Evolutionary conservation across 208 protist species (phyloP).

Genomic region (Trypanosoma vivax): DNA sequence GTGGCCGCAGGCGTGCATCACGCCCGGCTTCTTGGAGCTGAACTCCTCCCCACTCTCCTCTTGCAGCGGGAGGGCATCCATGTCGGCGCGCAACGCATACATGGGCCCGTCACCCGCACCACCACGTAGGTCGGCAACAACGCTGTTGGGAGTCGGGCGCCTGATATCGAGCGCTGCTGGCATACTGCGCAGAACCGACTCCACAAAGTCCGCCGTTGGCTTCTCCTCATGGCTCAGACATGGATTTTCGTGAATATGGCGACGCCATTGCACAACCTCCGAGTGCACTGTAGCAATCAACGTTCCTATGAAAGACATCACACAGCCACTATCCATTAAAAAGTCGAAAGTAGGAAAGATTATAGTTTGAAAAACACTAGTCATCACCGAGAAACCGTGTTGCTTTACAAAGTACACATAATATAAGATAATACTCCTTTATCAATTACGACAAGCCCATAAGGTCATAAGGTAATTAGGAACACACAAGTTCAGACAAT

Average conservation of each 20-base stretch:
- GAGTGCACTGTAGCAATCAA: constrained; percentile 23
- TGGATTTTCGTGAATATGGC: constrained; percentile 56
- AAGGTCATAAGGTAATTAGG: too few species aligned
- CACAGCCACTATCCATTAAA: neutral
- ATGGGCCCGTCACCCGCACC: constrained; percentile 42
- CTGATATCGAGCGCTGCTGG: constrained; percentile 30
- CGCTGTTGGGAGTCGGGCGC: constrained; percentile 32
- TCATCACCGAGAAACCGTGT: neutral
- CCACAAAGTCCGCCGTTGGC: constrained; percentile 42
- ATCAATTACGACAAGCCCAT: too few species aligned
- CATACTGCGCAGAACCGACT: constrained; percentile 27
- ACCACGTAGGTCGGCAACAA: constrained; percentile 49
- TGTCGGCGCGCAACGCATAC: constrained; percentile 55
- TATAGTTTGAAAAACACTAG: neutral
- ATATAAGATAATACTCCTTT: too few species aligned
- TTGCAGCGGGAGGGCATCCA: constrained; percentile 61
- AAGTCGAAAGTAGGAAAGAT: neutral
- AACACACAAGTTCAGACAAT: too few species aligned
- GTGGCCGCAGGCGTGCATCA: constrained; percentile 72
- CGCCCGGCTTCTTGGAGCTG: constrained; percentile 41
- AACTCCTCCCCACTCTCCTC: constrained; percentile 62
- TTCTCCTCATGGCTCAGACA: constrained; percentile 42
- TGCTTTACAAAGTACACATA: too few species aligned
- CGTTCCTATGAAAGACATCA: neutral
- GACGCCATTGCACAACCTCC: constrained; percentile 49